A percentile compares a stretch with the other conserved stretches of the same genome.
Conservation (phyloP, 2,329 filamentous ascomycete genomes). For the Talaromyces sp. region DNA sequence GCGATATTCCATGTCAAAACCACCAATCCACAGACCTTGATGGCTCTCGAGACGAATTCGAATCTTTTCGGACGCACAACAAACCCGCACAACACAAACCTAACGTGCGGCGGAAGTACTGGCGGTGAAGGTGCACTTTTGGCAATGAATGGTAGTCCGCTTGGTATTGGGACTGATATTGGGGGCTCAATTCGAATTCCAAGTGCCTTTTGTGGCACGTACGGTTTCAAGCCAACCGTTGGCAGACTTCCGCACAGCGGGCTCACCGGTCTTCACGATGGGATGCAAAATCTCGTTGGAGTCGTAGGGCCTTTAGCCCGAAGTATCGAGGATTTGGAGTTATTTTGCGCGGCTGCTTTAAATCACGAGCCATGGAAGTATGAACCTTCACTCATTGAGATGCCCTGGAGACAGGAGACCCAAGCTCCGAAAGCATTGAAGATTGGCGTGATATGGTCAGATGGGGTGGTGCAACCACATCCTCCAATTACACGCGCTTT, state of each 20-base stretch:
- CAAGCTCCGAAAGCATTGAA: constrained; percentile 41
- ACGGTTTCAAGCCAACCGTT: constrained; percentile 25
- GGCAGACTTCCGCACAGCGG: constrained; percentile 22
- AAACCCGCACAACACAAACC: constrained; percentile 37
- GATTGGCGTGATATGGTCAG: constrained; percentile 60
- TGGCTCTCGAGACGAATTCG: constrained; percentile 25
- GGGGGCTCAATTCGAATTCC: constrained; percentile 34
- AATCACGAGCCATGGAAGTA: constrained; percentile 49
- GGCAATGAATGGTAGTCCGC: constrained; percentile 55
- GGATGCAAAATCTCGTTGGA: constrained; percentile 25
- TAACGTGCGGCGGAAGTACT: constrained; percentile 37
- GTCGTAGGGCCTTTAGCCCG: constrained; percentile 30
- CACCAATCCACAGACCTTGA: constrained; percentile 6
- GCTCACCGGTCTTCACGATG: constrained; percentile 6
- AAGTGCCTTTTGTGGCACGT: constrained; percentile 26
- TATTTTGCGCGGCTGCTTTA: constrained; percentile 36
- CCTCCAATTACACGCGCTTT: constrained; percentile 61
- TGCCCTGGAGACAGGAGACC: constrained; percentile 48
- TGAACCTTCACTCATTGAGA: constrained; percentile 53
- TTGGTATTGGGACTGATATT: constrained; percentile 65
- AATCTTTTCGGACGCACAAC: constrained; percentile 43
- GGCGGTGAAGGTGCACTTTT: constrained; percentile 60
- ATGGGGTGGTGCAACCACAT: constrained; percentile 60
- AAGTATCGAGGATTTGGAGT: constrained; percentile 26
- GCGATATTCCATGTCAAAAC: constrained; percentile 14